Evolutionary conservation across 306 rosid genomes (phyloP).

Genomic region (Quercus gilva): DNA sequence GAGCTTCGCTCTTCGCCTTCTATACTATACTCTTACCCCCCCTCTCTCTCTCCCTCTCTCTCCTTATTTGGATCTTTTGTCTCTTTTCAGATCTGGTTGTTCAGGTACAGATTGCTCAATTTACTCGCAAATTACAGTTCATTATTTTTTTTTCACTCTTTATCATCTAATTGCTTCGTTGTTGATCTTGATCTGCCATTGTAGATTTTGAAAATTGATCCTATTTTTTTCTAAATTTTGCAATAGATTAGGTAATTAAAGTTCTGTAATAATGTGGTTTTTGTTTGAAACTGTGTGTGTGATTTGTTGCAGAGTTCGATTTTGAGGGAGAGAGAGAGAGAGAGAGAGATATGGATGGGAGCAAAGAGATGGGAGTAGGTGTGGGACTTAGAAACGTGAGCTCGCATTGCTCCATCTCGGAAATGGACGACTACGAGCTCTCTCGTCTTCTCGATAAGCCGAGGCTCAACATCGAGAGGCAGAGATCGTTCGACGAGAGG

Average conservation of each 20-base stretch:
- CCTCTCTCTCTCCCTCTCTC: not conserved
- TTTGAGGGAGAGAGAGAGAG: no score
- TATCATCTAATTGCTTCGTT: not conserved
- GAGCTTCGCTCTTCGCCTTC: constrained; percentile 35
- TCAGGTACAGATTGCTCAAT: not conserved
- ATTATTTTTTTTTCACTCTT: not conserved
- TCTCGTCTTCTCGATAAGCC: constrained; percentile 72
- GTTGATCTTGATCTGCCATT: constrained; percentile 56
- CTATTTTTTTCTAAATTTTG: not conserved
- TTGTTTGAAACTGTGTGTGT: no score
- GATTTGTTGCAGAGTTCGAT: no score
- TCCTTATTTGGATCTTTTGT: not conserved
- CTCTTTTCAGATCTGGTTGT: constrained; percentile 50
- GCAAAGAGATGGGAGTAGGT: constrained; percentile 55
- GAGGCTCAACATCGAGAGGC: constrained; percentile 71
- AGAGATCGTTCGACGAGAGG: constrained; percentile 92
- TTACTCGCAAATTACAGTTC: not conserved
- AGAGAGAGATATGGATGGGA: no score
- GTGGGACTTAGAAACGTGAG: constrained; percentile 62
- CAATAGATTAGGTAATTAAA: not conserved
- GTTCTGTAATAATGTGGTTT: no score
- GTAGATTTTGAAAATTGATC: not conserved
- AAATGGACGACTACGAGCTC: constrained; percentile 79
- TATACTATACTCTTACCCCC: no score
- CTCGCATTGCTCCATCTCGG: constrained; percentile 74